Evolutionary conservation across 768 basidiomycete species (phyloP).

Genomic region (Sistotremastrum suecicum): DNA sequence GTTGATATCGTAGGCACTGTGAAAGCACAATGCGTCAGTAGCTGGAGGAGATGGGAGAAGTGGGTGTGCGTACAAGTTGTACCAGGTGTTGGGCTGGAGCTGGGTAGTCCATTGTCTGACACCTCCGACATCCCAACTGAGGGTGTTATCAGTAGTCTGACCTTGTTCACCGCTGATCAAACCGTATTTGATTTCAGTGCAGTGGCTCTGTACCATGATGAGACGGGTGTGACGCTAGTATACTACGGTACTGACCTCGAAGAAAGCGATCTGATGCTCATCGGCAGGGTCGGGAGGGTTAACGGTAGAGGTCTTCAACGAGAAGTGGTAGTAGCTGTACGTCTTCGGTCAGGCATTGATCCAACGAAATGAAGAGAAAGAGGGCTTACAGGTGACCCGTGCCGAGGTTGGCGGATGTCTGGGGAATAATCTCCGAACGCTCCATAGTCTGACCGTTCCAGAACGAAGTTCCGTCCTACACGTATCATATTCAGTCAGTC

Average conservation of each 20-base stretch:
- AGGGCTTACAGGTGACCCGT: slow-evolving; percentile 30
- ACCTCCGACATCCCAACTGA: slow-evolving; percentile 38
- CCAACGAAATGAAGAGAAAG: too few species aligned
- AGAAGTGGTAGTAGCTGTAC: slow-evolving; percentile 38
- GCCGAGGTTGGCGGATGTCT: slow-evolving; percentile 40
- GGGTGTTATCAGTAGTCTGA: slow-evolving; percentile 29
- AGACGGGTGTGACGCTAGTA: background rate
- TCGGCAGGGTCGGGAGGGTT: slow-evolving; percentile 37
- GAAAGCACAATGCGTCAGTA: background rate
- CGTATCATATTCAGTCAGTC: too few species aligned
- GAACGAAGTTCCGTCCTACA: slow-evolving; percentile 28
- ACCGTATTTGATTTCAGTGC: slow-evolving; percentile 50
- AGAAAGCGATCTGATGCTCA: slow-evolving; percentile 51
- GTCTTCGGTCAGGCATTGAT: too few species aligned
- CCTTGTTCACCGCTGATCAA: slow-evolving; percentile 14
- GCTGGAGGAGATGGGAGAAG: background rate
- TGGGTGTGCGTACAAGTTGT: slow-evolving; percentile 37
- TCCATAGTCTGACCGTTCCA: slow-evolving; percentile 41
- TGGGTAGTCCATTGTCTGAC: slow-evolving; percentile 35
- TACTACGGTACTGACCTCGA: slow-evolving; percentile 14
- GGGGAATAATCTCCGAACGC: slow-evolving; percentile 22
- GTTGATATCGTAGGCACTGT: slow-evolving; percentile 18
- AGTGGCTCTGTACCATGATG: slow-evolving; percentile 28
- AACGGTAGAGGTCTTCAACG: slow-evolving; percentile 30
- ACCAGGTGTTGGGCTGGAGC: slow-evolving; percentile 40